These are phyloP conservation scores for Colletotrichum graminicola DNA, from an alignment of 2,329 filamentous ascomycete species.

Conservation along the genomic window DNA sequence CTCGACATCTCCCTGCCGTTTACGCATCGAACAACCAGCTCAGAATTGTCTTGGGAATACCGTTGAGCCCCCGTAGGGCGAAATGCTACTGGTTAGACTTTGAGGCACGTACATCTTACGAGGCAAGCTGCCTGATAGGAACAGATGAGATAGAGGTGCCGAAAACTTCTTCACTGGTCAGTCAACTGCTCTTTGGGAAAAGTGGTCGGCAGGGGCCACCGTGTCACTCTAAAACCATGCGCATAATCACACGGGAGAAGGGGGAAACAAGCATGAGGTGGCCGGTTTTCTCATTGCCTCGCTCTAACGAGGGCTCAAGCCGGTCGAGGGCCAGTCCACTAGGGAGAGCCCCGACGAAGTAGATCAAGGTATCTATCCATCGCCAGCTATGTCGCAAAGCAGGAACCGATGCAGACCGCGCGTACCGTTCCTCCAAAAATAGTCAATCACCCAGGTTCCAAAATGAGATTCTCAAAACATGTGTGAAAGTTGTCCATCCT, in stretches of 20 bases:
- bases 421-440: slow-evolving; percentile 24
- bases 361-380: slow-evolving; percentile 42
- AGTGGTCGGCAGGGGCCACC: not conserved
- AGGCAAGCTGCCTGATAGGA: not conserved
- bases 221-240: not conserved
- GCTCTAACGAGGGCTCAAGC: slow-evolving; percentile 51
- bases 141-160: not conserved
- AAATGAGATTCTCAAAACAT: slow-evolving; percentile 42
- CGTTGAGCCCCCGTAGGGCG: too few species aligned
- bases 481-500: slow-evolving; percentile 44
- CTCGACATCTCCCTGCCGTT: too few species aligned
- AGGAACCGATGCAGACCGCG: slow-evolving; percentile 40
- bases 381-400: slow-evolving; percentile 44
- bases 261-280: slow-evolving; percentile 47
- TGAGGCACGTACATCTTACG: too few species aligned
- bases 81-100: too few species aligned
- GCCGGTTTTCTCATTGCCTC: slow-evolving; percentile 56
- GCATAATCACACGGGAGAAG: slow-evolving; percentile 2
- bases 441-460: slow-evolving; percentile 17
- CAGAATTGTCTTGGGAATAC: too few species aligned
- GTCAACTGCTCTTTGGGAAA: not conserved
- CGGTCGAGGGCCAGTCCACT: slow-evolving; percentile 45
- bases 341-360: slow-evolving; percentile 44
- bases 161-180: not conserved
- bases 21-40: too few species aligned